phyloP scores from a whole-genome alignment of 2,329 filamentous ascomycete genomes.

The Fusarium pilosicola region DNA sequence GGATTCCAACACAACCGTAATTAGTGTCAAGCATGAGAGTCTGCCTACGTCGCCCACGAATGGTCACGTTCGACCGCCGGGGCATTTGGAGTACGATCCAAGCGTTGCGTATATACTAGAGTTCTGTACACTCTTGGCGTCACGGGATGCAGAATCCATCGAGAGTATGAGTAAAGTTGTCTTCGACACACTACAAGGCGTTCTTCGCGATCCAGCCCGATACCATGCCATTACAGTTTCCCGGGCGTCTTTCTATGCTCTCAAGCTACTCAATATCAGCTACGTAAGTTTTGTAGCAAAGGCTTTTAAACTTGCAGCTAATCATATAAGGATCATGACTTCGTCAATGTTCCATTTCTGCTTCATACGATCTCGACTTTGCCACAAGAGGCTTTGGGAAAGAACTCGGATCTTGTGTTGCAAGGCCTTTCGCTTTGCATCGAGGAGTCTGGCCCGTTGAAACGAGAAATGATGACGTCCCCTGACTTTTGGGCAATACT shows the following conservation, averaged over 20 bases:
- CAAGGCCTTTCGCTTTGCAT: slow-evolving; percentile 85
- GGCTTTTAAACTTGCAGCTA: slow-evolving; percentile 12
- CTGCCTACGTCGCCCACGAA: slow-evolving; percentile 70
- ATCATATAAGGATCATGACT: slow-evolving; percentile 78
- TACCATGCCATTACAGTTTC: slow-evolving; percentile 87
- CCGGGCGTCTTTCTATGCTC: slow-evolving; percentile 85
- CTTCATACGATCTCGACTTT: slow-evolving; percentile 92
- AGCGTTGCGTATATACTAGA: slow-evolving; percentile 91
- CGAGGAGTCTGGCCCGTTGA: slow-evolving; percentile 77
- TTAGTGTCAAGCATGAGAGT: slow-evolving; percentile 88
- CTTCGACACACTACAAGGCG: slow-evolving; percentile 80
- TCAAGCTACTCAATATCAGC: slow-evolving; percentile 82
- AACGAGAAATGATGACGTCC: slow-evolving; percentile 93
- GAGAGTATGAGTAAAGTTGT: slow-evolving; percentile 80
- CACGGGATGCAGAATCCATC: slow-evolving; percentile 79
- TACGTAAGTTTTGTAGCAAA: slow-evolving; percentile 70
- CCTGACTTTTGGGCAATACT: slow-evolving; percentile 97
- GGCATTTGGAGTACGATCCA: slow-evolving; percentile 79
- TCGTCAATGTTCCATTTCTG: slow-evolving; percentile 89
- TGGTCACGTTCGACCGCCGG: slow-evolving; percentile 49
- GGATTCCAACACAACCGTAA: slow-evolving; percentile 78
- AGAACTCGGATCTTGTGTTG: slow-evolving; percentile 78
- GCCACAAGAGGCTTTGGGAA: slow-evolving; percentile 78
- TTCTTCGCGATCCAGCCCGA: slow-evolving; percentile 81
- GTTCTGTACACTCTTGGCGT: slow-evolving; percentile 82